Evolutionary conservation across 768 basidiomycete genomes (phyloP), one percentile per base, ranked within the genome.

Genomic region (Tylopilus felleus): DNA sequence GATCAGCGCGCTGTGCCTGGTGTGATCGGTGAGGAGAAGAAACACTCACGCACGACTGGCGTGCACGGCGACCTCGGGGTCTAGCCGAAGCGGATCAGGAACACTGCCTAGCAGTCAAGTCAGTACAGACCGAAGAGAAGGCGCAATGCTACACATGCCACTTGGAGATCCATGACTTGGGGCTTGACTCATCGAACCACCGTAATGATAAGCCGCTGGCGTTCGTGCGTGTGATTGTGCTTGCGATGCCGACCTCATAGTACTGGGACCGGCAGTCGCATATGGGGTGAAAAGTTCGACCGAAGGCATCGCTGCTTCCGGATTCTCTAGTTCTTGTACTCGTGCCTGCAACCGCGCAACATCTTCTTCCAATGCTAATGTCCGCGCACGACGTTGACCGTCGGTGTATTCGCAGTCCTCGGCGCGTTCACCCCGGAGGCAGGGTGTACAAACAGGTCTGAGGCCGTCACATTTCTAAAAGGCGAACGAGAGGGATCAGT

Each of bases 331-430:
- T 63, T 84, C 82, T 45, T 73, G 72, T 8, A 88, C 71, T 36
- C 85, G 77, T 38, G 80, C 76, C 65, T 80, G 79, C 33, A 88
- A 70, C 28, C 79, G 73, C 1, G 75, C 71, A 22, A 87, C 72
- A 1, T 82, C 78, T 35, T 85, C 83, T 63, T 86, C 84, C 19
- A 88, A 68, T 5, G 75, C 72, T 60, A 84, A 76, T 4, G 81
- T 86, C 51, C 79, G 73, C 19, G 86, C 82, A 53, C 82, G 78
- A 40, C 78, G 78, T 29, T 77, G 77, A 6, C 81, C 82, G 60
- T 88, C 86, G 7, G 81, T 75, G 66, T 87, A 89, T 69, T 88
- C 86, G 66, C 87, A 89, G 28, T 83, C 83, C 49, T 85, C 85
- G 25, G 76, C 76, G 53, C 84, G 80, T 35, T 83, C 80, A 23